Evolutionary conservation across 1,139 yeast genomes (phyloP).

Genomic region (Candida sanyaensis): DNA sequence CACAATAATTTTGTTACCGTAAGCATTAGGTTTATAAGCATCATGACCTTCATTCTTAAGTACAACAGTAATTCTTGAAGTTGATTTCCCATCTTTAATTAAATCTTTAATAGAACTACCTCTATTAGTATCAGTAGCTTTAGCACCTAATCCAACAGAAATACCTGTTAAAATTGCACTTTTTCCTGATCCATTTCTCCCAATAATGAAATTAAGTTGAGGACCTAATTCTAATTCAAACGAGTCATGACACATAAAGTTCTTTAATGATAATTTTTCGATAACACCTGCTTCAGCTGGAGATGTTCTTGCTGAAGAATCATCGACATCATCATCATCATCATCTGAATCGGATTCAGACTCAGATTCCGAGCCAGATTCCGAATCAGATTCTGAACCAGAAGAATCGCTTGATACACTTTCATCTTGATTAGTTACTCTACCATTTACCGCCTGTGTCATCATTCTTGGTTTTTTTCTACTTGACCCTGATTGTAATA

Average conservation of each 20-base stretch:
- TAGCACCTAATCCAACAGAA: slow-evolving; percentile 90
- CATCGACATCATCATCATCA: slow-evolving; percentile 3
- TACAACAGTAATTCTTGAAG: slow-evolving; percentile 61
- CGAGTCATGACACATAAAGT: slow-evolving; percentile 84
- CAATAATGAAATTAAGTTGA: slow-evolving; percentile 85
- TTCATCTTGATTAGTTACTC: not conserved
- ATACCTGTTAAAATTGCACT: slow-evolving; percentile 91
- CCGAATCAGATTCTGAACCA: not conserved
- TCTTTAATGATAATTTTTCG: slow-evolving; percentile 55
- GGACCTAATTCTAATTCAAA: slow-evolving; percentile 81
- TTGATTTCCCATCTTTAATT: slow-evolving; percentile 74
- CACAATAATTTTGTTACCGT: slow-evolving; percentile 67
- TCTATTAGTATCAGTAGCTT: slow-evolving; percentile 87
- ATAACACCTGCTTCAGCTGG: slow-evolving; percentile 59
- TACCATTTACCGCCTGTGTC: slow-evolving; percentile 1
- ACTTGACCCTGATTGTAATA: not conserved
- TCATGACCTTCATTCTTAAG: slow-evolving; percentile 65
- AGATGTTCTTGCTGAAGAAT: not conserved
- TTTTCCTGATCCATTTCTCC: slow-evolving; percentile 95
- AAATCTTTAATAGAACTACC: slow-evolving; percentile 71
- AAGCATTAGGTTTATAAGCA: slow-evolving; percentile 63
- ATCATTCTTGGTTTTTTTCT: not conserved
- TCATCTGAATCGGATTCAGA: slow-evolving; percentile 8
- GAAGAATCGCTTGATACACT: not conserved
- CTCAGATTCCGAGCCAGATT: not conserved